Evolutionary conservation across 2,329 filamentous ascomycete species (phyloP), one percentile per base, ranked within the genome.

Genomic region (Diplodia seriata): DNA sequence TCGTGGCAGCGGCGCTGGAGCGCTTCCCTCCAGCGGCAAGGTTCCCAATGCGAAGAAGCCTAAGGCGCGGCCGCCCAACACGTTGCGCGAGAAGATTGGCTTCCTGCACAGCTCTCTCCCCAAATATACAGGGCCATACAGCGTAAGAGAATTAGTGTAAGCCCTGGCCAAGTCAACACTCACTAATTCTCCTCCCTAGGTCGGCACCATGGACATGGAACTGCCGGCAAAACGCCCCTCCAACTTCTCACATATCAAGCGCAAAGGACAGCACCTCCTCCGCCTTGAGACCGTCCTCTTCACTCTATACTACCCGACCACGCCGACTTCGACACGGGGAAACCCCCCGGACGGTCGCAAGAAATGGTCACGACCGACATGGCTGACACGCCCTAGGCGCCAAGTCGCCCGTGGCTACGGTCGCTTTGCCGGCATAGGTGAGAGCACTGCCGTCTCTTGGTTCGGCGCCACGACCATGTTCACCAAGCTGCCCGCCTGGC

Each of bases 281-380:
- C 79, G 85, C 65, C 76, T 87, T 15, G 82, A 87, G 69, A 90
- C 88, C 0, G 86, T 90, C 9, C 80, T 90, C 4, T 85, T 90
- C 76, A 85, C 85, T 0, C 76, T 90, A n/a, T 91, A 87, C 75
- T 91, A 91, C 74, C 89, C 88, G 1, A 84, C 85, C 54, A 82
- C 84, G 20, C 73, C 84, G 67, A 81, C 79, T 8, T 76, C 75
- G 18, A 77, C 79, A 1, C 56, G 26, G 20, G 78, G 81, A 0
- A 73, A 76, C 26, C 76, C 77, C 15, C 78, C 80, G 11, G 78
- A 78, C 29, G 79, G 82, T 1, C 73, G 76, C 36, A 80, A 79
- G 51, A 79, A 81, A 49, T 84, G 83, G 71, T 84, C 82, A 20
- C 82, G 88, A 6, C 83, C 87, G 64, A 85, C 87, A 7, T 90